Conservation (phyloP, 2,329 filamentous ascomycete species). For the Claviceps quebecensis region DNA sequence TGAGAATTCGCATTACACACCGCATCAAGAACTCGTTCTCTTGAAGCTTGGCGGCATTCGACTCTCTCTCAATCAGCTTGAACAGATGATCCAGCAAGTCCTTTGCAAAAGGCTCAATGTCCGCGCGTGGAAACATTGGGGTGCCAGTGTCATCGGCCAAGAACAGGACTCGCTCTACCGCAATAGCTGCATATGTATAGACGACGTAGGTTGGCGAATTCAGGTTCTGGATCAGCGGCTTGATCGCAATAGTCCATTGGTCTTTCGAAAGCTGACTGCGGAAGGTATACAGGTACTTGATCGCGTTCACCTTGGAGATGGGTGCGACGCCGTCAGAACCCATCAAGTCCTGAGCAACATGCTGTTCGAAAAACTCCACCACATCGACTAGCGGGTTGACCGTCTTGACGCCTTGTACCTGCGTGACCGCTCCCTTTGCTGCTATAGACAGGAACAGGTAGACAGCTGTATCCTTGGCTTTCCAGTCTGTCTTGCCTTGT, state of each 20-base stretch:
- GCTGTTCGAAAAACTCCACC: slow-evolving; percentile 85
- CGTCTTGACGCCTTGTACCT: slow-evolving; percentile 77
- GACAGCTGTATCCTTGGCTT: slow-evolving; percentile 94
- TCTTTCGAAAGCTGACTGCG: slow-evolving; percentile 84
- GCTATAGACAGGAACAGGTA: slow-evolving; percentile 93
- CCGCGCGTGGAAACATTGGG: slow-evolving; percentile 64
- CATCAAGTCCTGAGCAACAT: slow-evolving; percentile 81
- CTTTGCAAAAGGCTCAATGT: slow-evolving; percentile 70
- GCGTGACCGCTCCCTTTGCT: slow-evolving; percentile 76
- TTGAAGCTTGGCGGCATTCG: slow-evolving; percentile 80
- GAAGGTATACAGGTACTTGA: slow-evolving; percentile 97
- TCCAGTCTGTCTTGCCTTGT: slow-evolving; percentile 76
- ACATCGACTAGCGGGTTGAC: slow-evolving; percentile 82
- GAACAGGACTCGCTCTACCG: slow-evolving; percentile 84
- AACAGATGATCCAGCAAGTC: slow-evolving; percentile 84
- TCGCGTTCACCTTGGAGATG: slow-evolving; percentile 90
- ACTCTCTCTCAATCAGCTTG: slow-evolving; percentile 74
- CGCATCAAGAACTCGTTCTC: slow-evolving; percentile 99
- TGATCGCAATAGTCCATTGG: slow-evolving; percentile 83
- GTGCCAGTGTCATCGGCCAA: slow-evolving; percentile 62
- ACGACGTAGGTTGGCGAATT: slow-evolving; percentile 87
- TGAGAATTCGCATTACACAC: slow-evolving; percentile 93
- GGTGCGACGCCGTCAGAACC: slow-evolving; percentile 55
- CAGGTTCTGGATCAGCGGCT: slow-evolving; percentile 80
- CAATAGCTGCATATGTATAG: slow-evolving; percentile 93